These are phyloP conservation scores for Saksenaea oblongispora DNA, from an alignment of 371 early-diverging fungal species.

Conservation along the genomic window DNA sequence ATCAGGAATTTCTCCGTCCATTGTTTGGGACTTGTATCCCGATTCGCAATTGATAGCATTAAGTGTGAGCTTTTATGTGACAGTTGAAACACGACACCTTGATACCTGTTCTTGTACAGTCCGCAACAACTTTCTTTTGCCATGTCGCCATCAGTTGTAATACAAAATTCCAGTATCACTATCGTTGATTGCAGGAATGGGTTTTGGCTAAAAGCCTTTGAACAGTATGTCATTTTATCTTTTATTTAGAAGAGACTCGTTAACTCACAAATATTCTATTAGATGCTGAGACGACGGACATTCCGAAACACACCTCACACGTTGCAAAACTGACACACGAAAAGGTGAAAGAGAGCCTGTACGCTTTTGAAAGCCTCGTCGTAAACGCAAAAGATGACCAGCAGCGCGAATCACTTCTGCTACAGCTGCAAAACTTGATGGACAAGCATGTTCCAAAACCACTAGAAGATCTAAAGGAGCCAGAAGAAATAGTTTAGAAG, in stretches of 20 bases:
- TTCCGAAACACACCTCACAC: too few relatives aligned
- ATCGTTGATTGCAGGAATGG: too few relatives aligned
- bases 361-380: not conserved
- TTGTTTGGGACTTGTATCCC: not conserved
- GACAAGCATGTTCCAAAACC: not conserved
- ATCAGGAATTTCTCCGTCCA: not conserved
- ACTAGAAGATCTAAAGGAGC: not conserved
- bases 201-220: too few relatives aligned
- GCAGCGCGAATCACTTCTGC: not conserved
- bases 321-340: too few relatives aligned
- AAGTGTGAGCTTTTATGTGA: not conserved
- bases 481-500: not conserved
- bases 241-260: too few relatives aligned
- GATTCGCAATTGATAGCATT: not conserved
- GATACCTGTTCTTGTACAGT: not conserved
- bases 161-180: too few relatives aligned
- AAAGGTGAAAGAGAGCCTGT: too few relatives aligned
- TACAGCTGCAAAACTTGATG: not conserved
- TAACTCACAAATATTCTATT: too few relatives aligned
- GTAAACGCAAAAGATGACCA: not conserved
- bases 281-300: too few relatives aligned
- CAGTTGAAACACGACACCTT: not conserved
- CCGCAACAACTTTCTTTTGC: too few relatives aligned
- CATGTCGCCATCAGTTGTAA: too few relatives aligned
- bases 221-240: too few relatives aligned